Evolutionary conservation across 2,329 filamentous ascomycete species (phyloP), one percentile per base, ranked within the genome.

Genomic region (Fonsecaea pedrosoi): DNA sequence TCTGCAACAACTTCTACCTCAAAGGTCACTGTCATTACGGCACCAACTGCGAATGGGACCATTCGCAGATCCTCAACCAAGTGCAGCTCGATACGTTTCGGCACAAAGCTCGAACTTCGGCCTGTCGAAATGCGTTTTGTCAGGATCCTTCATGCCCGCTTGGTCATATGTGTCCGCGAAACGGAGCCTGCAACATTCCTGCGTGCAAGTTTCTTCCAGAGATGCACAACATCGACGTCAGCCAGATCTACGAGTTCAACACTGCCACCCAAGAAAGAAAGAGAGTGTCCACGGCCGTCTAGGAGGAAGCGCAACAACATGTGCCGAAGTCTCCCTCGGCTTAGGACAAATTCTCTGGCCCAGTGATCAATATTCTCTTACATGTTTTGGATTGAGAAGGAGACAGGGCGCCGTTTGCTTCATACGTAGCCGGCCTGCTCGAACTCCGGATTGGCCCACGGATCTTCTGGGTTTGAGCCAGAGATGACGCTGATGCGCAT

Each of bases 1-100:
- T 88, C 67, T 89, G 87, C 79, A 89, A 88, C 73, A 83, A 86
- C 66, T 82, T 86, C 73, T 88, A 84, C 72, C 79, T 89, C 25
- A 82, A 85, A 45, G 79, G 81, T 35, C 83, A 86, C 69, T 89
- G 86, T 68, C 83, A 84, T 10, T 71, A 66, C 55, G 69, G 69
- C 37, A 32, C 60, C 21, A 59, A 54, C 32, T 71, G 69, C 37
- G 63, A 67, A 56, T 71, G 65, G 65, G 67, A 71, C 48, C 69
- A 71, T 48, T 68, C 65, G 6, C 58, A 68, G 32, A 37, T 62
- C 30, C 62, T 71, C 15, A 68, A 35, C 50, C 60, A 65, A 35
- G 32, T 65, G 3, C 64, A 71, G 50, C 66, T 71, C 30, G 65
- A 71, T 38, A 69, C 69, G 25, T 61, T 71, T 53, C 62, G 69